These are phyloP conservation scores for Sphagnum fallax DNA, from an alignment of 228 moss, liverwort and hornwort species.

Conservation along the genomic window DNA sequence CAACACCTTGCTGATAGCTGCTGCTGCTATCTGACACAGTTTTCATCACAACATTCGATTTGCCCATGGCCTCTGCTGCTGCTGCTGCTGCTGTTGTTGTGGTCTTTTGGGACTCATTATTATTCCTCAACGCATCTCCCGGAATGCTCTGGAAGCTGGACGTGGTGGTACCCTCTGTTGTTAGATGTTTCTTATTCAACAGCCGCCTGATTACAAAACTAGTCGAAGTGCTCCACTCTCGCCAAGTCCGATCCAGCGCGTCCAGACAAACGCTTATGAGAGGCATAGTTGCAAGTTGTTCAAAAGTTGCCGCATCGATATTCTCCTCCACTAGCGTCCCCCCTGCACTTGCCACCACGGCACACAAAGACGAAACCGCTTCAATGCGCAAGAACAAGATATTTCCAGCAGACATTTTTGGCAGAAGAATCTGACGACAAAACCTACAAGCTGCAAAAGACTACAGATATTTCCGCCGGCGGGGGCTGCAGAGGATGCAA, in stretches of 20 bases:
- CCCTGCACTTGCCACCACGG: no score
- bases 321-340: conserved; percentile 47
- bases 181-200: conserved; percentile 27
- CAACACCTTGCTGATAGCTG: conserved; percentile 14
- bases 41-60: not conserved
- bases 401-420: no score
- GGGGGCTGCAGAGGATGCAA: no score
- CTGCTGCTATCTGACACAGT: no score
- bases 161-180: conserved; percentile 5
- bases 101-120: not conserved
- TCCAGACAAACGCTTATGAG: conserved; percentile 35
- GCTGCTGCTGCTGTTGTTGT: not conserved
- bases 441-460: no score
- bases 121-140: conserved; percentile 17
- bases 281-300: conserved; percentile 39
- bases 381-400: no score
- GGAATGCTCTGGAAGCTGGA: conserved; percentile 13
- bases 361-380: no score
- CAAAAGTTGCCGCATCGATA: conserved; percentile 21
- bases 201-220: conserved; percentile 36
- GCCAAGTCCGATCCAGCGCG: conserved; percentile 28
- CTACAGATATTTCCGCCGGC: no score
- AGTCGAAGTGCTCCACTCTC: conserved; percentile 33
- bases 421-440: no score
- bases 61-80: conserved; percentile 13